Evolutionary conservation across 1,284 basidiomycete genomes (phyloP).

Genomic region (Ganoderma sp.): DNA sequence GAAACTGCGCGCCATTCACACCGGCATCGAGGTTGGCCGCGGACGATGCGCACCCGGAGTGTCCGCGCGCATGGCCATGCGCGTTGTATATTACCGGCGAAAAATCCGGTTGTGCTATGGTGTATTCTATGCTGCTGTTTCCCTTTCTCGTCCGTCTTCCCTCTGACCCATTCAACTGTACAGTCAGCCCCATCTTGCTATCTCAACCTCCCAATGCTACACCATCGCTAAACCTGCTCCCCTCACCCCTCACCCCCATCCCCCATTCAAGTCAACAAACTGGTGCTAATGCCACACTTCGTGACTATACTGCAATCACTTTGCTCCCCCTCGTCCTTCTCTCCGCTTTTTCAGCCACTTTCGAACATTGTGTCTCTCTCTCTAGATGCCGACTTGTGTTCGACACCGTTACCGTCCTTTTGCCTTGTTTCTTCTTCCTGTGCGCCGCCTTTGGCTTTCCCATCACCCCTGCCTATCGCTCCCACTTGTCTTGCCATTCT

Average conservation of each 20-base stretch:
- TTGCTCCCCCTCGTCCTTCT: conserved; percentile 14
- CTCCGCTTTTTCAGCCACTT: not conserved
- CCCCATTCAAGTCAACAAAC: not conserved
- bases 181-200: conserved; percentile 4
- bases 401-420: conserved; percentile 5
- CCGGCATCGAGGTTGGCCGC: not conserved
- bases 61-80: conserved; percentile 13
- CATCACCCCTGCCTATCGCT: not conserved
- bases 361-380: not conserved
- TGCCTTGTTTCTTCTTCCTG: conserved; percentile 9
- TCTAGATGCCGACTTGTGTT: conserved; percentile 7
- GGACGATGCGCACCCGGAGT: conserved; percentile 13
- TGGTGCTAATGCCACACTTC: conserved; percentile 22
- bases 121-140: conserved; percentile 28
- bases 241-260: not conserved
- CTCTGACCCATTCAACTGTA: conserved; percentile 5
- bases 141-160: not conserved
- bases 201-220: conserved; percentile 11
- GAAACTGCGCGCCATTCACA: conserved; percentile 7
- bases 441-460: not conserved
- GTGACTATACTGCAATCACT: conserved; percentile 19
- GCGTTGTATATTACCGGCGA: conserved; percentile 32
- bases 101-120: conserved; percentile 32
- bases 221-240: conserved; percentile 12
- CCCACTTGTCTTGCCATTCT: not conserved